Percentiles rank a stretch among this genome's conserved stretches.
phyloP scores from a whole-genome alignment of 495 filamentous ascomycete species.

The Podospora conica region DNA sequence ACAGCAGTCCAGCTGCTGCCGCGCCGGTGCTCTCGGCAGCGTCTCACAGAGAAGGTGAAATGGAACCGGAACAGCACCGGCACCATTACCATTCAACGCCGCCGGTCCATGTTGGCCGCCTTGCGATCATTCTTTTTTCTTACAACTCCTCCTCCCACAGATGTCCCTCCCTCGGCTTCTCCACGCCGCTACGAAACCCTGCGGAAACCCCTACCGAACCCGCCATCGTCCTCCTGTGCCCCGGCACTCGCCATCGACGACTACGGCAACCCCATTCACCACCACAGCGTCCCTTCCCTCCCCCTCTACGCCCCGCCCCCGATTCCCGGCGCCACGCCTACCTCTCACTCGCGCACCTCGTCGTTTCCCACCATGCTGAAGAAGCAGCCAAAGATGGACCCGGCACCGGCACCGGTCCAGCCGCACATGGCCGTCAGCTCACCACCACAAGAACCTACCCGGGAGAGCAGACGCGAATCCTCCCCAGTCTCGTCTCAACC shows the following conservation, averaged over 20 bases:
- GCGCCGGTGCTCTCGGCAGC: no score
- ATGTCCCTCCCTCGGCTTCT: background rate
- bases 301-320: constrained; percentile 3
- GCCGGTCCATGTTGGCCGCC: constrained; percentile 14
- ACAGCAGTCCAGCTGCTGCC: background rate
- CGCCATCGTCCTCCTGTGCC: constrained; percentile 1
- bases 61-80: constrained; percentile 1
- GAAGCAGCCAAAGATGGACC: constrained; percentile 16
- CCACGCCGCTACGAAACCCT: background rate
- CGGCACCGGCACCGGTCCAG: background rate
- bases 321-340: constrained; percentile 1
- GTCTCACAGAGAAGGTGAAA: background rate
- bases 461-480: constrained; percentile 1
- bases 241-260: background rate
- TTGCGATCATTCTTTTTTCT: constrained; percentile 16
- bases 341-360: constrained; percentile 2
- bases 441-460: background rate
- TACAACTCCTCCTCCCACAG: constrained; percentile 11
- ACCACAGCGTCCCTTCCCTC: background rate
- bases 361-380: constrained; percentile 14
- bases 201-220: constrained; percentile 16
- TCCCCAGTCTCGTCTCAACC: background rate
- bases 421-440: constrained; percentile 1
- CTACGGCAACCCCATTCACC: background rate
- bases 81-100: background rate